Base-by-base conservation (phyloP, 2,329 filamentous ascomycete genomes). In the Stachybotrys chartarum region DNA sequence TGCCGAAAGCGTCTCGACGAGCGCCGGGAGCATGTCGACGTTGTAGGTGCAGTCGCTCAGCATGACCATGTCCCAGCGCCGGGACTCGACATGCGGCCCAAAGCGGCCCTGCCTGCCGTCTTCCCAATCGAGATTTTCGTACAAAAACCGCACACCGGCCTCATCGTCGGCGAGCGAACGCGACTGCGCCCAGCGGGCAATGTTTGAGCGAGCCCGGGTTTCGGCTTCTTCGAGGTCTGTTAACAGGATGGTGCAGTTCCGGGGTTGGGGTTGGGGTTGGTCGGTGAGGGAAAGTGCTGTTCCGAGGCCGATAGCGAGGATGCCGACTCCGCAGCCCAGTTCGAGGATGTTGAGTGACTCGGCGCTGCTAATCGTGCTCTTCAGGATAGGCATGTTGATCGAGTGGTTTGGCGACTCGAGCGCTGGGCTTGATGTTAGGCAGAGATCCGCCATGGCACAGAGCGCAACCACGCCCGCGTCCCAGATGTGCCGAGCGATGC, bases 21-120 rank as follows among this genome's bases (percentile, higher is more conserved):
- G 71, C 3, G 78, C 73, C 1, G 78, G 75, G 30, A 84, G 68
- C 58, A 75, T 77, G 63, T 84, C 81, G 54, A 75, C 77, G 58
- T 84, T 84, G 71, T 84, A 84, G 0, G 81, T 84, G 72, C 82
- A 83, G 65, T 85, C 82, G 63, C 80, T 83, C 24, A 84, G 69
- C 53, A 82, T 71, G 50, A 83, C 63, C 6, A 83, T 66, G 56
- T 83, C 77, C 80, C 80, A 84, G 3, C 65, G 57, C 3, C 66
- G 68, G 1, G 70, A 67, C n/a, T 61, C 58, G 1, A 71, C 72
- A 30, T 72, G 63, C 0, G 69, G 60, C 0, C 77, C 78, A 57
- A 83, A 79, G 0, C 52, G 55, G 0, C 78, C 79, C 1, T 66
- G 57, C 31, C 71, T 66, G 0, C 78, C 81, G 35, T 80, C 72